Conservation (phyloP, 2,329 filamentous ascomycete genomes). For the Arthrobotrys entomopaga region DNA sequence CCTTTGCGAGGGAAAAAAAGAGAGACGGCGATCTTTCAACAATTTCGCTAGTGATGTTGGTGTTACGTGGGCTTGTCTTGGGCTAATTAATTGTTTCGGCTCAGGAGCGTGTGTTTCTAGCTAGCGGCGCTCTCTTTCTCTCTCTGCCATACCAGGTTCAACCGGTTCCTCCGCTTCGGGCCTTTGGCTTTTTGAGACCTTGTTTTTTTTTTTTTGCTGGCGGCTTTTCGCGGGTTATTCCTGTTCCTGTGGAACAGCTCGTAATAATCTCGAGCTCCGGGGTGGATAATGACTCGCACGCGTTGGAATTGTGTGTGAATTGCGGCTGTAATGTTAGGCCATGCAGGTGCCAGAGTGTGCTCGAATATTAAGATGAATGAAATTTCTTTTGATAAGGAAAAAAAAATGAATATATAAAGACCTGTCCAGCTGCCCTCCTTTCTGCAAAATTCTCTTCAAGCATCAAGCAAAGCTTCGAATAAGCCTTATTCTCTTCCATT, state of each 20-base stretch:
- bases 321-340: not conserved
- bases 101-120: conserved; percentile 10
- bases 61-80: not conserved
- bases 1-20: not conserved
- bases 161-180: conserved; percentile 7
- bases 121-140: conserved; percentile 24
- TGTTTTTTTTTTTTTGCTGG: conserved; percentile 3
- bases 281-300: conserved; percentile 7
- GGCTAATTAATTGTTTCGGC: not conserved
- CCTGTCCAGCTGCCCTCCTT: not conserved
- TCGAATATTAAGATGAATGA: not conserved
- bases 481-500: no score
- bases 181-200: conserved; percentile 3
- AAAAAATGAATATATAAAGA: conserved; percentile 18
- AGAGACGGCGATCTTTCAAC: conserved; percentile 6
- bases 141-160: conserved; percentile 16
- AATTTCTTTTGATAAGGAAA: not conserved
- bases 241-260: conserved; percentile 13
- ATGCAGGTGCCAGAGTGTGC: no score
- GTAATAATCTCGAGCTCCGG: conserved; percentile 5
- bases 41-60: conserved; percentile 1
- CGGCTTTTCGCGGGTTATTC: conserved; percentile 22
- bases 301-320: not conserved
- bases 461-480: no score
- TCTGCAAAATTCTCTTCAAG: no score